Conservation (phyloP, 805 yeast genomes). For the Candida ovalis region DNA sequence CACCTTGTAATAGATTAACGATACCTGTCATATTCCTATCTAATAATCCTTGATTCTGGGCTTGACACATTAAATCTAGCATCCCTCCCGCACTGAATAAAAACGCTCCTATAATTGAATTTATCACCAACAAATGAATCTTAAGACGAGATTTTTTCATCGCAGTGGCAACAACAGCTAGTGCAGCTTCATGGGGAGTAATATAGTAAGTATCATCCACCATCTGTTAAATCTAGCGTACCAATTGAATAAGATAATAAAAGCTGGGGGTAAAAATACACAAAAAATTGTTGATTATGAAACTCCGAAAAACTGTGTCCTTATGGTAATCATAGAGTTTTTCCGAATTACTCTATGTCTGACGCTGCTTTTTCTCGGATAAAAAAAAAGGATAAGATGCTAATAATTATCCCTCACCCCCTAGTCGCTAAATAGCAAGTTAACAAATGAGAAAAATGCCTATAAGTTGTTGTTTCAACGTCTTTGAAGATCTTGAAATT, state of each 20-base stretch:
- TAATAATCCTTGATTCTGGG: constrained; percentile 43
- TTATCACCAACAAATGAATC: constrained; percentile 53
- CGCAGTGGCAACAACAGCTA: constrained; percentile 80
- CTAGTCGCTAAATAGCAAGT: too few species aligned
- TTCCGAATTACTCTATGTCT: not conserved
- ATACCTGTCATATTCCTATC: constrained; percentile 46
- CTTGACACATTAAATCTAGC: constrained; percentile 55
- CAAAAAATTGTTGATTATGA: not conserved
- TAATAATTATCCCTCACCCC: not conserved
- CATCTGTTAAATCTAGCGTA: not conserved
- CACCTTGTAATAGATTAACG: constrained; percentile 53
- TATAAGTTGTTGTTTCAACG: too few species aligned
- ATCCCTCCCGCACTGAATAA: constrained; percentile 71
- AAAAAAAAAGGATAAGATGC: not conserved
- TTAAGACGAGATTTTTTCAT: constrained; percentile 77
- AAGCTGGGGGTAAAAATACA: too few species aligned
- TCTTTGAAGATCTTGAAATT: too few species aligned
- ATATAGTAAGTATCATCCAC: constrained; percentile 54
- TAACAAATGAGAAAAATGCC: too few species aligned
- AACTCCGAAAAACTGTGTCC: not conserved
- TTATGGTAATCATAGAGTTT: not conserved
- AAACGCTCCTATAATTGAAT: constrained; percentile 67
- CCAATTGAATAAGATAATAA: not conserved
- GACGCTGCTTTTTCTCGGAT: not conserved
- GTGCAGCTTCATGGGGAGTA: constrained; percentile 76